These are phyloP conservation scores for Penicillium capsulatum DNA, from an alignment of 2,329 filamentous ascomycete species.

Conservation along the genomic window DNA sequence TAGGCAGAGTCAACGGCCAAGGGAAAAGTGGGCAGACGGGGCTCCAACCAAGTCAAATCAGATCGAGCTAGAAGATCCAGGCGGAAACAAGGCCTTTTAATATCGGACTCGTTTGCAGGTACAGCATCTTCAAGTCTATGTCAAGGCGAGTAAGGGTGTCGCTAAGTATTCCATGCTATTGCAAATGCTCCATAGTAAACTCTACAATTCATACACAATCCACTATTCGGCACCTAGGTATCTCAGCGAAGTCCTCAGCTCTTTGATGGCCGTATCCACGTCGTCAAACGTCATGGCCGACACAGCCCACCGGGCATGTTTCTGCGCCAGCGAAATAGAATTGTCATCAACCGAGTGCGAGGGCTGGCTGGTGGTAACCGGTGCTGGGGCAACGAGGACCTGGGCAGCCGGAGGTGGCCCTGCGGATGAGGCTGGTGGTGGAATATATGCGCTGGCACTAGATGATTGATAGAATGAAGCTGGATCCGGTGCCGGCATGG, in stretches of 20 bases:
- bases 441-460: conserved; percentile 14
- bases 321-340: conserved; percentile 75
- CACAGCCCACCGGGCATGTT: conserved; percentile 95
- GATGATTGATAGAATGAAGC: conserved; percentile 21
- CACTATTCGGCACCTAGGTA: conserved; percentile 56
- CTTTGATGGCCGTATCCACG: conserved; percentile 80
- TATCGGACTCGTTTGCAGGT: too few species aligned
- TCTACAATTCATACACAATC: background rate
- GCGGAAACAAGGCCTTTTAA: too few species aligned
- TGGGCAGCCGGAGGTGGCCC: conserved; percentile 13
- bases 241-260: conserved; percentile 71
- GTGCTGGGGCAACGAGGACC: conserved; percentile 24
- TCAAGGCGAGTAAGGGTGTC: too few species aligned
- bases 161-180: too few species aligned
- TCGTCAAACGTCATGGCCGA: conserved; percentile 97
- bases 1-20: too few species aligned
- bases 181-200: too few species aligned
- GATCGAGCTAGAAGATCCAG: too few species aligned
- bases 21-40: background rate
- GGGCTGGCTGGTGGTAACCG: conserved; percentile 21
- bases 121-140: too few species aligned
- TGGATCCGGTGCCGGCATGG: conserved; percentile 23
- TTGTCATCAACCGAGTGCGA: conserved; percentile 59
- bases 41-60: background rate
- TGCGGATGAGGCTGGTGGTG: conserved; percentile 18